phyloP scores from a whole-genome alignment of 2,329 filamentous ascomycete genomes.

The Aspergillus sp. region DNA sequence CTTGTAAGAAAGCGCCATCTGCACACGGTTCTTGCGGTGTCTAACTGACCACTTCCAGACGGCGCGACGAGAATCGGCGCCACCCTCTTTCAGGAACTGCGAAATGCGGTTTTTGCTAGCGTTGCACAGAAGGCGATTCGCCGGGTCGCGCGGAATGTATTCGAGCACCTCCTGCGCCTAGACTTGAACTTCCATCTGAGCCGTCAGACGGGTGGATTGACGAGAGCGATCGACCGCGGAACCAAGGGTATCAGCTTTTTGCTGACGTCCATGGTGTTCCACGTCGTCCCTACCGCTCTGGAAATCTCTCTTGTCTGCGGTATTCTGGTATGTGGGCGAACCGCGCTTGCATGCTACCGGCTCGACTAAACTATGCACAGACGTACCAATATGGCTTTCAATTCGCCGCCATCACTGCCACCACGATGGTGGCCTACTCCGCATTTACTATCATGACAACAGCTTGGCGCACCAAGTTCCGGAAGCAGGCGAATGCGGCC shows the following conservation, averaged over 20 bases:
- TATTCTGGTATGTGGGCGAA: slow-evolving; percentile 61
- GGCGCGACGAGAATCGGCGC: slow-evolving; percentile 85
- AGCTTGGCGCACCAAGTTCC: slow-evolving; percentile 94
- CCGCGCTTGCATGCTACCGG: neutral
- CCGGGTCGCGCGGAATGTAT: slow-evolving; percentile 85
- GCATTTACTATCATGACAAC: slow-evolving; percentile 98
- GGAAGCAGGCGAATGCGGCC: slow-evolving; percentile 90
- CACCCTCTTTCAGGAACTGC: slow-evolving; percentile 85
- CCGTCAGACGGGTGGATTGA: slow-evolving; percentile 91
- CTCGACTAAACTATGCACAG: slow-evolving; percentile 32
- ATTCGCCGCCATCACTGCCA: slow-evolving; percentile 85
- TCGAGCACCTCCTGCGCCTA: slow-evolving; percentile 81
- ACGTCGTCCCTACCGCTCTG: slow-evolving; percentile 87
- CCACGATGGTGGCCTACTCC: slow-evolving; percentile 91
- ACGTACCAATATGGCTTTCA: slow-evolving; percentile 92
- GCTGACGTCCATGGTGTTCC: slow-evolving; percentile 97
- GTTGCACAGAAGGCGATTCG: slow-evolving; percentile 97
- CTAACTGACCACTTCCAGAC: slow-evolving; percentile 48
- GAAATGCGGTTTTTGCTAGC: slow-evolving; percentile 94
- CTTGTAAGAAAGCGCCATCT: slow-evolving; percentile 54
- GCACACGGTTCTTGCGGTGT: neutral
- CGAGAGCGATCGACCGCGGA: slow-evolving; percentile 89
- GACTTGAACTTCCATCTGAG: slow-evolving; percentile 93
- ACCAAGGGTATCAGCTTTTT: slow-evolving; percentile 98
- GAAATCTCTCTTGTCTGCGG: slow-evolving; percentile 96